Evolutionary conservation across 169 alveolate genomes (phyloP).

Genomic region (Plasmodium cynomolgi): DNA sequence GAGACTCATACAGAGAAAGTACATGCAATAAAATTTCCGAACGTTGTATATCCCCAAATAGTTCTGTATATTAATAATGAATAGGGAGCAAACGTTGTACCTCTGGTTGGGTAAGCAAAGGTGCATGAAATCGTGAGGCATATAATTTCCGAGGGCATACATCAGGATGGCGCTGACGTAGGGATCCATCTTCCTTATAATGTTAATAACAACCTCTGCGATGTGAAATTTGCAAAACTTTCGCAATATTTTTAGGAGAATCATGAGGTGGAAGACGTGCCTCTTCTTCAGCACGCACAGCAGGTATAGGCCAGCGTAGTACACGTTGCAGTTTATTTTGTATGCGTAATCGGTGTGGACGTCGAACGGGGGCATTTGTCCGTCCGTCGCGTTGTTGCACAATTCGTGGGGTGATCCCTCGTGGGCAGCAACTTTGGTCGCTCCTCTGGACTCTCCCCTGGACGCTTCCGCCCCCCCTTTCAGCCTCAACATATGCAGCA

Average conservation of each 20-base stretch:
- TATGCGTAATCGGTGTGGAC: slow-evolving; percentile 58
- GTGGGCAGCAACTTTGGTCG: neutral
- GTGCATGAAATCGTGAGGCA: slow-evolving; percentile 68
- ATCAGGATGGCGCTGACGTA: slow-evolving; percentile 69
- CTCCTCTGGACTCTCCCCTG: neutral
- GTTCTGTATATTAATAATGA: slow-evolving; percentile 70
- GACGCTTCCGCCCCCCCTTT: neutral
- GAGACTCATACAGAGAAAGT: slow-evolving; percentile 53
- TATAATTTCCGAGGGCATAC: slow-evolving; percentile 57
- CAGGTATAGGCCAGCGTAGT: slow-evolving; percentile 50
- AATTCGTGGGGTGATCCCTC: neutral
- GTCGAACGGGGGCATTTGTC: neutral
- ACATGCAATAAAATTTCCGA: slow-evolving; percentile 74
- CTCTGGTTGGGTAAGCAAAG: slow-evolving; percentile 19
- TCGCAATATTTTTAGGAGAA: slow-evolving; percentile 45
- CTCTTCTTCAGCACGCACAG: slow-evolving; percentile 52
- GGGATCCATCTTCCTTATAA: slow-evolving; percentile 73
- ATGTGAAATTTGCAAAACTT: slow-evolving; percentile 34
- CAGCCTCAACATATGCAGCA: neutral
- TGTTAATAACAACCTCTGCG: slow-evolving; percentile 58
- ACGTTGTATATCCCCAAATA: slow-evolving; percentile 71
- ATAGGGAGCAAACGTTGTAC: slow-evolving; percentile 53
- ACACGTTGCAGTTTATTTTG: slow-evolving; percentile 63
- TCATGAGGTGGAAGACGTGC: slow-evolving; percentile 44
- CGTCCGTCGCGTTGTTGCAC: neutral